phyloP scores from a whole-genome alignment of 2,329 filamentous ascomycete species.

The Verruconis gallopava region DNA sequence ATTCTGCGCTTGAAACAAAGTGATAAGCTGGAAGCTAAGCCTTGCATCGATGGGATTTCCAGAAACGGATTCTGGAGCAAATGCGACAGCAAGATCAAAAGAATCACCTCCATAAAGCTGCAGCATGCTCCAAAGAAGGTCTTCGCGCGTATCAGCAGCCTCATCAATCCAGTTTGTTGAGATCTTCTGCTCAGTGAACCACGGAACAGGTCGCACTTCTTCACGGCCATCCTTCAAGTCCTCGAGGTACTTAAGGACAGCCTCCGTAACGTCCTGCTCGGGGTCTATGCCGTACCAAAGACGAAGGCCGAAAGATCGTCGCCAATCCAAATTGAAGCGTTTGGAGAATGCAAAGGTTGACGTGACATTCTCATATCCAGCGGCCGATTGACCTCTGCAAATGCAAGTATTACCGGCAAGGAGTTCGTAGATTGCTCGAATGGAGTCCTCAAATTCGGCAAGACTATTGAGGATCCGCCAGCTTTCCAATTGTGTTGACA shows the following conservation, averaged over 20 bases:
- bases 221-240: constrained; percentile 63
- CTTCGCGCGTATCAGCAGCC: constrained; percentile 48
- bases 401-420: constrained; percentile 77
- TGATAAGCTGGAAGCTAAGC: constrained; percentile 74
- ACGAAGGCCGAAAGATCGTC: constrained; percentile 80
- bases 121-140: constrained; percentile 76
- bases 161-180: constrained; percentile 48
- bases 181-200: constrained; percentile 51
- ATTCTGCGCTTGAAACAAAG: constrained; percentile 30
- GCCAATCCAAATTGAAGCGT: constrained; percentile 81
- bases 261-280: constrained; percentile 56
- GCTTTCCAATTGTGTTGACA: constrained; percentile 65
- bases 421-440: constrained; percentile 81
- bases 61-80: constrained; percentile 66
- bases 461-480: constrained; percentile 77
- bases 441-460: constrained; percentile 72
- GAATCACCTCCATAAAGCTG: constrained; percentile 51
- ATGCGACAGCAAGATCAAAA: constrained; percentile 14
- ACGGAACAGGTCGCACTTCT: constrained; percentile 53
- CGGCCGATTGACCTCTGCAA: constrained; percentile 62
- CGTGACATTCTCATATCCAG: constrained; percentile 58
- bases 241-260: constrained; percentile 58
- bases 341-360: constrained; percentile 71
- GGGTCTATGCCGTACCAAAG: constrained; percentile 73
- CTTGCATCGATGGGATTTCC: constrained; percentile 62